A percentile compares a stretch with the other conserved stretches of the same genome.
phyloP scores from a whole-genome alignment of 495 filamentous ascomycete genomes.

The Penicillium tannophilum region DNA sequence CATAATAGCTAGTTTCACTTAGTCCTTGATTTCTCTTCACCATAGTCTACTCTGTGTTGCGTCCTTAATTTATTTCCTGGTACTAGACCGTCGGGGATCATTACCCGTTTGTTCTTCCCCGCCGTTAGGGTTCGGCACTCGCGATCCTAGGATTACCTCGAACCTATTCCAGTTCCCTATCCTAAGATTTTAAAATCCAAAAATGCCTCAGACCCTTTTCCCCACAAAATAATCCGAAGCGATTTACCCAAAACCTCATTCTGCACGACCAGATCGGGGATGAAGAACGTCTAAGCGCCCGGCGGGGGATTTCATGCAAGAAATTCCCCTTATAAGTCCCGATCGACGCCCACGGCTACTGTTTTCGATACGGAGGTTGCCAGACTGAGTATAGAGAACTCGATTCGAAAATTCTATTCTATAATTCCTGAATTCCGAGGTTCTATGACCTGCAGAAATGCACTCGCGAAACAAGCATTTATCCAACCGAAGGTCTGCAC shows the following conservation, averaged over 20 bases:
- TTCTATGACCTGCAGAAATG: not conserved
- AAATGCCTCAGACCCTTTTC: not conserved
- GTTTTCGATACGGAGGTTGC: slow-evolving; percentile 18
- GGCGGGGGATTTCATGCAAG: not conserved
- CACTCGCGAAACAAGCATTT: slow-evolving; percentile 16
- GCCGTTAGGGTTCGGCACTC: not conserved
- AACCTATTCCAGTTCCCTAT: not conserved
- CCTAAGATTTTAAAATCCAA: not conserved
- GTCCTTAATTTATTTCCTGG: not conserved
- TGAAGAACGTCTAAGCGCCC: slow-evolving; percentile 13
- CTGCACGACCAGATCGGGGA: slow-evolving; percentile 1
- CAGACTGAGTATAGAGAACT: too few species aligned
- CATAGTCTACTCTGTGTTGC: too few species aligned
- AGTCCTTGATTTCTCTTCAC: too few species aligned
- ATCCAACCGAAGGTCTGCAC: slow-evolving; percentile 20
- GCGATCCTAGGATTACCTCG: not conserved
- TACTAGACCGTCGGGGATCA: not conserved
- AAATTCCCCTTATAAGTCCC: not conserved
- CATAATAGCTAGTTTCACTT: not conserved
- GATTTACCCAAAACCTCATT: not conserved
- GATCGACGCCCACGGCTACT: slow-evolving; percentile 15
- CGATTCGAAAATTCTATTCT: too few species aligned
- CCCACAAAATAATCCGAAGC: not conserved
- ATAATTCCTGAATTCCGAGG: too few species aligned
- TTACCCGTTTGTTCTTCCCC: not conserved